Evolutionary conservation across 257 asterid genomes (phyloP), one percentile per base, ranked within the genome.

Genomic region (Cruciata laevipes): DNA sequence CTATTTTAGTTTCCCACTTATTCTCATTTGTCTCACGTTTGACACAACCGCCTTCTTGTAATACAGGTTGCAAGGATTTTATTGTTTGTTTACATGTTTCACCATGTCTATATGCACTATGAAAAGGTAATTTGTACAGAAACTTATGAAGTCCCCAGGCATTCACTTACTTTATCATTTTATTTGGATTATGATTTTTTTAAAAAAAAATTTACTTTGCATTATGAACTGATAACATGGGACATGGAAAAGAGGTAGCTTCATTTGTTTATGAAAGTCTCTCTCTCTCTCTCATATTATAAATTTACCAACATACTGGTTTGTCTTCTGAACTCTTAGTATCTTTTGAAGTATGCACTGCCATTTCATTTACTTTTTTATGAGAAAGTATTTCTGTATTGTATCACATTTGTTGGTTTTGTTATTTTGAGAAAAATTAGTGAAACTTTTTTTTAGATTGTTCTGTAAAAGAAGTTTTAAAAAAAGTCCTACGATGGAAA

Each of bases 41-140:
- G 17, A 61, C 27, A 37, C 16, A 61, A 21, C 0, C 12, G 3
- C 21, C 49, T 7, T 81, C 65, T 37, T 74, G 52, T 66, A 83
- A 73, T 87, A 86, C 98, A 91, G 98, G 97, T 86, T 63, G 97
- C 97, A 11, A 86, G 98, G 80, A 87, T 92, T 74, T 79, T 92
- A 70, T 82, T 92, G 93, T 92, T 92, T 67, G 82, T 77, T 68
- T 92, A 89, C 85, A 82, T 87, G 88, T 87, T 82, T 78, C 82
- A 82, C 83, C 96, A 92, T 73, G 95, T 89, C 32, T 87, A 87
- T 75, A 77, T 75, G 74, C 95, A 92, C 85, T 84, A 80, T 69
- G 72, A 74, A 65, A 86, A 89, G 98, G 98, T 92, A 86, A 78
- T 10, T 10, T 79, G 61, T 38, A 7, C 44, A 3, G 44, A n/a